Conservation (phyloP, 169 alveolate genomes). For the Plasmodium billcollinsi region DNA sequence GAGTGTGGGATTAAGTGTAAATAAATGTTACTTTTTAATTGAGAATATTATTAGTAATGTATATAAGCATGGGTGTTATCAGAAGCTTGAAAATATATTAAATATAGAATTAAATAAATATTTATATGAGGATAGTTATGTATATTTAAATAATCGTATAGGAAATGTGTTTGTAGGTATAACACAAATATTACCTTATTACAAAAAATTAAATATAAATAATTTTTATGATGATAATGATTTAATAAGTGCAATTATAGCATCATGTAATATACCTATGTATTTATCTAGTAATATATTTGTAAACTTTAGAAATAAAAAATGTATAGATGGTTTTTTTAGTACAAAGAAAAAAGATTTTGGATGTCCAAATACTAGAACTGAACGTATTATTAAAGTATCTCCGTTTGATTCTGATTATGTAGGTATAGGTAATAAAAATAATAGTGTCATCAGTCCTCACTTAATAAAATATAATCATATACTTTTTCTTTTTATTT, state of each 20-base stretch:
- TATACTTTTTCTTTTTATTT: slow-evolving; percentile 23
- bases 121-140: slow-evolving; percentile 71
- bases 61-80: slow-evolving; percentile 55
- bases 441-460: slow-evolving; percentile 60
- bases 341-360: slow-evolving; percentile 60
- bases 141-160: slow-evolving; percentile 75
- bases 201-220: slow-evolving; percentile 54
- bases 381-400: slow-evolving; percentile 75
- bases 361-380: slow-evolving; percentile 79
- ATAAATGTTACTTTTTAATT: slow-evolving; percentile 57
- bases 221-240: slow-evolving; percentile 77
- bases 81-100: slow-evolving; percentile 76
- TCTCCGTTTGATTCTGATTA: slow-evolving; percentile 57
- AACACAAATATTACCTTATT: slow-evolving; percentile 55
- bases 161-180: slow-evolving; percentile 78
- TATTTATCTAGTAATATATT: slow-evolving; percentile 74
- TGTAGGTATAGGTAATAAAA: slow-evolving; percentile 71
- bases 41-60: slow-evolving; percentile 78
- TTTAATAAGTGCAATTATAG: slow-evolving; percentile 78
- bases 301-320: slow-evolving; percentile 79
- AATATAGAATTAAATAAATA: slow-evolving; percentile 26
- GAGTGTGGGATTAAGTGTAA: slow-evolving; percentile 52
- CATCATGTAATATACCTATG: slow-evolving; percentile 84
- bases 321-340: slow-evolving; percentile 83
- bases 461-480: slow-evolving; percentile 38